phyloP scores from a whole-genome alignment of 78 protist species.

The Dictyostelium capitatum region DNA sequence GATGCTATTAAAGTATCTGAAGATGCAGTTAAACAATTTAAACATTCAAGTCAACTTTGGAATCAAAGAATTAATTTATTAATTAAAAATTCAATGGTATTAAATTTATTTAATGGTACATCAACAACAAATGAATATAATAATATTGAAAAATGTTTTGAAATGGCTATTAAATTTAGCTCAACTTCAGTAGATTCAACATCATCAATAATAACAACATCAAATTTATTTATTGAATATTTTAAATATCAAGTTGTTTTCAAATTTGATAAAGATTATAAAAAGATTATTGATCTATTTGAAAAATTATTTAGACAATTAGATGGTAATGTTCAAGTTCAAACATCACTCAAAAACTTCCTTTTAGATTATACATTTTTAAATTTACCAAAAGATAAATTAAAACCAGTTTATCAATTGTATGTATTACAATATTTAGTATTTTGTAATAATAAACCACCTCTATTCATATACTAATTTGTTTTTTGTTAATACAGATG shows the following conservation, averaged over 20 bases:
- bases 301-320: slow-evolving; percentile 27
- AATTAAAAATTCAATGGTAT: not conserved
- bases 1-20: slow-evolving; percentile 46
- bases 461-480: not conserved
- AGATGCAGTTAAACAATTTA: not conserved
- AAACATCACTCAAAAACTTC: slow-evolving; percentile 24
- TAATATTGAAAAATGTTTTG: slow-evolving; percentile 21
- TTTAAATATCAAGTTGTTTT: slow-evolving; percentile 30
- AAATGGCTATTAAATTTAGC: slow-evolving; percentile 9
- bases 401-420: slow-evolving; percentile 48
- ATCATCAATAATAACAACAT: too few relatives aligned
- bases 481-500: not conserved
- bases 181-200: not conserved
- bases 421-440: not conserved
- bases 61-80: slow-evolving; percentile 46
- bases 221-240: slow-evolving; percentile 5
- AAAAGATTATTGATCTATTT: slow-evolving; percentile 17
- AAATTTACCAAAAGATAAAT: slow-evolving; percentile 33
- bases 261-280: slow-evolving; percentile 21
- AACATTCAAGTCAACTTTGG: slow-evolving; percentile 31
- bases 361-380: slow-evolving; percentile 60
- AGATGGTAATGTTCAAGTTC: slow-evolving; percentile 19
- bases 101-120: not conserved
- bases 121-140: not conserved
- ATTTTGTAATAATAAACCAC: not conserved